phyloP scores from a whole-genome alignment of 192 early-diverging fungal species.

The Coemansia sp. region DNA sequence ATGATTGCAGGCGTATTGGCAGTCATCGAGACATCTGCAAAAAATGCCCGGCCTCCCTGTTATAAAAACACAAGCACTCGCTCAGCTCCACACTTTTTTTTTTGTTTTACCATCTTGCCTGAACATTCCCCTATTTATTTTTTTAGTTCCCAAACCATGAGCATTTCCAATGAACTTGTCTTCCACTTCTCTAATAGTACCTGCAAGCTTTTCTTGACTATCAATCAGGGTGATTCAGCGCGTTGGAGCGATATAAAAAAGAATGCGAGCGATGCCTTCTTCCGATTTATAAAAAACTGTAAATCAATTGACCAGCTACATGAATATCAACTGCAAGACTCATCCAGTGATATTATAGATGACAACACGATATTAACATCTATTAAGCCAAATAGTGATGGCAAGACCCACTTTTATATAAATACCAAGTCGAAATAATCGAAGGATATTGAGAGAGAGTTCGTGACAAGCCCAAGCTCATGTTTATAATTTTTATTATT shows the following conservation, averaged over 20 bases:
- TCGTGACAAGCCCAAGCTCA: no score
- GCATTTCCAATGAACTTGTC: neutral
- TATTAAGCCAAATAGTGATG: neutral
- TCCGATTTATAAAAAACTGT: neutral
- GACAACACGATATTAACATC: neutral
- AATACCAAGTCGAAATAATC: neutral
- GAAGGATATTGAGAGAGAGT: no score
- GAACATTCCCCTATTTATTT: neutral
- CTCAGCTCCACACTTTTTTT: neutral
- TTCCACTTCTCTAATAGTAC: neutral
- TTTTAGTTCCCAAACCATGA: neutral
- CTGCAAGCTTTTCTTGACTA: neutral
- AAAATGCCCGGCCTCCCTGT: neutral
- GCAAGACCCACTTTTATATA: neutral
- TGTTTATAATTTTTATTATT: no score
- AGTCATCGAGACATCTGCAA: neutral
- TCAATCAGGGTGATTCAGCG: neutral
- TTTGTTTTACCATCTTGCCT: neutral
- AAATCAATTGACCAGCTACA: neutral
- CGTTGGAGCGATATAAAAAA: neutral
- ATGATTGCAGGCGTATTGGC: neutral
- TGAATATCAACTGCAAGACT: neutral
- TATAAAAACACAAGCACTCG: neutral
- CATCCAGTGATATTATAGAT: neutral
- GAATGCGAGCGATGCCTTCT: neutral